Conservation (phyloP, 2,329 filamentous ascomycete species). For the Nothomitra cinnamomea region DNA sequence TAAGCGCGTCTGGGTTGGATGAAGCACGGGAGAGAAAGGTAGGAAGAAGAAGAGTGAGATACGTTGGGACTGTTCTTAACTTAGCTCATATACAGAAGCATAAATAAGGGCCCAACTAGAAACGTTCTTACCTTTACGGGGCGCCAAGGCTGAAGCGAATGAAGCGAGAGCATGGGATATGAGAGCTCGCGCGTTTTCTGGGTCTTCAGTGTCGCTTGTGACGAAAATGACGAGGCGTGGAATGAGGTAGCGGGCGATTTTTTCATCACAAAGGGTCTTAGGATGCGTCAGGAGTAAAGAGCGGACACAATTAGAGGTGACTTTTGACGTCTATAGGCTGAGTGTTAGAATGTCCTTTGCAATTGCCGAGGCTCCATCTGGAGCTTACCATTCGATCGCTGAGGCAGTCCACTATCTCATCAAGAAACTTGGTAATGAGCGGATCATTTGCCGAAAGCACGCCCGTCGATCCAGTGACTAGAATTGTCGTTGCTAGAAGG, state of each 20-base stretch:
- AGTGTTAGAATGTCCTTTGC: too few species aligned
- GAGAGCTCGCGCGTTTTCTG: constrained; percentile 54
- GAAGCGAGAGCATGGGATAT: constrained; percentile 44
- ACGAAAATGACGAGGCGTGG: constrained; percentile 64
- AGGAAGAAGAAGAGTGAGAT: neutral
- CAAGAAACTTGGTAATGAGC: constrained; percentile 55
- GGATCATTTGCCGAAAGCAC: constrained; percentile 59
- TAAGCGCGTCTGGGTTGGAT: neutral
- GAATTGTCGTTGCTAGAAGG: constrained; percentile 70
- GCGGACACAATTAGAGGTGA: constrained; percentile 77
- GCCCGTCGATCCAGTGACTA: constrained; percentile 67
- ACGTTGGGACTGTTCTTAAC: neutral
- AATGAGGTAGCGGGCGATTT: constrained; percentile 56
- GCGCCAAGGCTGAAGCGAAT: neutral
- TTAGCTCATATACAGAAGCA: neutral
- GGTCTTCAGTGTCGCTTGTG: constrained; percentile 55
- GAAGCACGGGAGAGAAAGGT: neutral
- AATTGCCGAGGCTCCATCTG: constrained; percentile 13
- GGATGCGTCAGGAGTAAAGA: constrained; percentile 55
- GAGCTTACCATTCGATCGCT: constrained; percentile 48
- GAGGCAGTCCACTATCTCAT: constrained; percentile 74
- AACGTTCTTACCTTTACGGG: constrained; percentile 17
- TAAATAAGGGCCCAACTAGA: neutral
- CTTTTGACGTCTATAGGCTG: constrained; percentile 55
- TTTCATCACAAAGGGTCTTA: constrained; percentile 45